Base-by-base conservation (phyloP, 2,329 filamentous ascomycete genomes). In the Cercospora janseana region DNA sequence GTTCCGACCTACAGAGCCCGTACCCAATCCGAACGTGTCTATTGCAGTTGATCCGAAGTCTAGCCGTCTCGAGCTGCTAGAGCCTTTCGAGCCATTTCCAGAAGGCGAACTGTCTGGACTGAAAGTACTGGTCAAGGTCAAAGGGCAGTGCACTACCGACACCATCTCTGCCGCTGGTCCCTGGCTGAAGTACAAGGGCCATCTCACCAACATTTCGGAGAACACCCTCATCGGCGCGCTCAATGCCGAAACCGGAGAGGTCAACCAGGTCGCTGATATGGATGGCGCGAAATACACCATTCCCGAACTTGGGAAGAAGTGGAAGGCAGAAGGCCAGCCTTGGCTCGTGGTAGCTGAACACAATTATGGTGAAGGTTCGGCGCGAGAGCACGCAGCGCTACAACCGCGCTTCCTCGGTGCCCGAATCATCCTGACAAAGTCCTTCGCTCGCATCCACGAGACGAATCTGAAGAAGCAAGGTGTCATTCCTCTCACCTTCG, bases 131-230 rank as follows among this genome's bases (percentile, higher is more conserved):
- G 92, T 95, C 78, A 97, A 97, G 75, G 87, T 97, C 58, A 87
- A 91, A 57, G 93, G 93, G 58, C 95, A 98, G 75, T 98, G 93
- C 79, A 98, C 93, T 50, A 98, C 93, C 34, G 93, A 98, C 73
- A 97, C 93, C 62, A 98, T 98, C 72, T 97, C 91, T 28, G 92
- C 92, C 26, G 92, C 92, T 1, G 92, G 92, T 4, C 92, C 92
- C 12, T 97, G 92, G 92, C 82, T 98, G 61, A 97, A 97, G 74
- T 98, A 97, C 82, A 97, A 97, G 79, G 93, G 93, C 56, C 93
- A 98, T 72, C 82, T 98, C 56, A 89, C 93, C 70, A 98, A 98
- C 77, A 98, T 98, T 70, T 87, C 85, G 62, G 89, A 89, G 67
- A 98, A 98, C 80, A 98, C 93, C 2, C 82, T 98, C 59, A 96